Base-by-base conservation (phyloP, 164 flowering plant species). In the Piper betle region DNA sequence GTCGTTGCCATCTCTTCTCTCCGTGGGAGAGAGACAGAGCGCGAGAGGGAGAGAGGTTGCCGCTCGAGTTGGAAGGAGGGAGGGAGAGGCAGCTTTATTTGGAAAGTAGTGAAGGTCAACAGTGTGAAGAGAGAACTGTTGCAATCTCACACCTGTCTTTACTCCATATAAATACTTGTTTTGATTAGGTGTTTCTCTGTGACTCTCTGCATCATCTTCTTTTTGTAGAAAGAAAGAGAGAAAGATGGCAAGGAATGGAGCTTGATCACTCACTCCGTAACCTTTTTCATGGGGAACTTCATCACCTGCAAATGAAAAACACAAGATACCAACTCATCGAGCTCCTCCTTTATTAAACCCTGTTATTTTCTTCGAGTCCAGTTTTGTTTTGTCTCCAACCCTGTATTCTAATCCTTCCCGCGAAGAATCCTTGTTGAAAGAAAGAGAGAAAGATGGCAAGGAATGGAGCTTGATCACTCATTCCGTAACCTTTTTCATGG, bases 101-200 rank as follows among this genome's bases (percentile, higher is more conserved):
- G 41, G 33, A 13, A 19, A 53, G 38, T 62, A 59, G 48, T 33
- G 57, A 33, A 60, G 52, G 17, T 19, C n/a, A n/a, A n/a, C 38
- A 18, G 52, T 16, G 15, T 9, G 52, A 19, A 53, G 67, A n/a
- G 48, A 56, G 60, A 43, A 37, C 55, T 53, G 59, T 16, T 18
- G 53, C 58, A 20, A 15, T 5, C 38, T 56, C 74, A 71, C 71
- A 66, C 69, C 75, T 70, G 73, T 67, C 61, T 54, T 66, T 69
- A 57, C 52, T 54, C 61, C 12, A 11, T 60, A 19, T 68, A 33
- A 20, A 37, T 37, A 59, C 60, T 66, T 37, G 39, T 6, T 40
- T 40, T 68, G n/a, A n/a, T n/a, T n/a, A n/a, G n/a, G n/a, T n/a
- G n/a, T n/a, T n/a, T n/a, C n/a, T n/a, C n/a, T n/a, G n/a, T n/a